phyloP scores from a whole-genome alignment of 1,284 basidiomycete species.

The Boletus sp. region DNA sequence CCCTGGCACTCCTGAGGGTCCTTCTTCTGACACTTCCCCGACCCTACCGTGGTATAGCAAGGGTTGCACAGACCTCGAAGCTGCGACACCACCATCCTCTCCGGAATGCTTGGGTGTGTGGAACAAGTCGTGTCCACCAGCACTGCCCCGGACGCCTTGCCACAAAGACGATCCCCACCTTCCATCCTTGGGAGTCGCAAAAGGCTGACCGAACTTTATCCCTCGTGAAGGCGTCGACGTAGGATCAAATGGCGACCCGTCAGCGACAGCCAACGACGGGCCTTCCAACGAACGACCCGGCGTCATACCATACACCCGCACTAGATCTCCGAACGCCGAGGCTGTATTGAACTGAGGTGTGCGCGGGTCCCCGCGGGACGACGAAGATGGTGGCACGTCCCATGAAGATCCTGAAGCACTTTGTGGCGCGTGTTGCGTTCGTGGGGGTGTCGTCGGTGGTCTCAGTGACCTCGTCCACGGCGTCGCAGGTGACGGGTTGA shows the following conservation, averaged over 20 bases:
- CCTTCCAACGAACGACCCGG: slow-evolving; percentile 45
- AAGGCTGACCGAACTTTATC: slow-evolving; percentile 57
- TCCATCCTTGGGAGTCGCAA: slow-evolving; percentile 61
- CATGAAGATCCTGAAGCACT: slow-evolving; percentile 52
- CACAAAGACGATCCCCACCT: slow-evolving; percentile 41
- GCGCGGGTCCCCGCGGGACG: slow-evolving; percentile 46
- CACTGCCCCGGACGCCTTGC: slow-evolving; percentile 31
- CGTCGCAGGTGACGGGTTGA: slow-evolving; percentile 57
- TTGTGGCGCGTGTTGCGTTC: slow-evolving; percentile 35
- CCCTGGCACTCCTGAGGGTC: slow-evolving; percentile 17
- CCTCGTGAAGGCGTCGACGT: slow-evolving; percentile 75
- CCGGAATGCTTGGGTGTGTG: slow-evolving; percentile 50
- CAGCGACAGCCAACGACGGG: slow-evolving; percentile 34
- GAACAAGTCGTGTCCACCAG: slow-evolving; percentile 43
- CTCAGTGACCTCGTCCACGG: slow-evolving; percentile 43
- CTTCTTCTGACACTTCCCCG: slow-evolving; percentile 26
- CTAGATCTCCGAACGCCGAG: slow-evolving; percentile 40
- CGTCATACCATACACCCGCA: slow-evolving; percentile 49
- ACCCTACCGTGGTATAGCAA: slow-evolving; percentile 20
- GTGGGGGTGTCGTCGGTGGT: slow-evolving; percentile 51
- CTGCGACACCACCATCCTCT: slow-evolving; percentile 20
- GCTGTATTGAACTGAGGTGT: slow-evolving; percentile 50
- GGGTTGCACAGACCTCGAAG: slow-evolving; percentile 14
- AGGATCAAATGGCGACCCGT: slow-evolving; percentile 68
- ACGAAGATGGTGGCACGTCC: slow-evolving; percentile 43